Evolutionary conservation across 192 early-diverging fungal genomes (phyloP).

Genomic region (Jimgerdemannia lactiflua): DNA sequence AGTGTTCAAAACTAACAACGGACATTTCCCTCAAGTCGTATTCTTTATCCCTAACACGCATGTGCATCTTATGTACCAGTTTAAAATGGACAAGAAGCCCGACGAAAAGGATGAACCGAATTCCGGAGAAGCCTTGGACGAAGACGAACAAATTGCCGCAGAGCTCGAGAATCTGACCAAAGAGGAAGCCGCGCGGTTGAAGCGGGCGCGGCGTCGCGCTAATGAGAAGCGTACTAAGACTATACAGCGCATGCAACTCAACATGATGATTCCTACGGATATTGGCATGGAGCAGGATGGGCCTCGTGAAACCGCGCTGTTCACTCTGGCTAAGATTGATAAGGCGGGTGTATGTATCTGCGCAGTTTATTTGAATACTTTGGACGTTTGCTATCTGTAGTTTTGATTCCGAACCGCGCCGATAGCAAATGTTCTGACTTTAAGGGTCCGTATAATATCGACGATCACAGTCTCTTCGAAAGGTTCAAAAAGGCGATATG

Average conservation of each 20-base stretch:
- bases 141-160: slow-evolving; percentile 55
- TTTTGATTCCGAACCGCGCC: no score
- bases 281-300: slow-evolving; percentile 68
- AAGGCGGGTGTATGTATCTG: slow-evolving; percentile 35
- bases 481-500: slow-evolving; percentile 55
- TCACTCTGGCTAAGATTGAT: slow-evolving; percentile 48
- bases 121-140: slow-evolving; percentile 48
- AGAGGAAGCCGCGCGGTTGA: slow-evolving; percentile 44
- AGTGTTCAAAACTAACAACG: no score
- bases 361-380: background rate
- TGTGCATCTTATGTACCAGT: no score
- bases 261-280: slow-evolving; percentile 75
- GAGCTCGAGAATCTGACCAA: slow-evolving; percentile 42
- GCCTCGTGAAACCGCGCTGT: slow-evolving; percentile 53
- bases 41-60: no score
- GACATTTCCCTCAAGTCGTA: no score
- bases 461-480: slow-evolving; percentile 28
- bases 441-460: no score
- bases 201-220: slow-evolving; percentile 56
- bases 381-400: no score
- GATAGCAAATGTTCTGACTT: no score
- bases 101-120: slow-evolving; percentile 39
- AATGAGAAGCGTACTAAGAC: slow-evolving; percentile 70
- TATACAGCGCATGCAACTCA: slow-evolving; percentile 73
- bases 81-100: slow-evolving; percentile 48